Base-by-base conservation (phyloP, 106 monocot genomes). In the Allium sativum region DNA sequence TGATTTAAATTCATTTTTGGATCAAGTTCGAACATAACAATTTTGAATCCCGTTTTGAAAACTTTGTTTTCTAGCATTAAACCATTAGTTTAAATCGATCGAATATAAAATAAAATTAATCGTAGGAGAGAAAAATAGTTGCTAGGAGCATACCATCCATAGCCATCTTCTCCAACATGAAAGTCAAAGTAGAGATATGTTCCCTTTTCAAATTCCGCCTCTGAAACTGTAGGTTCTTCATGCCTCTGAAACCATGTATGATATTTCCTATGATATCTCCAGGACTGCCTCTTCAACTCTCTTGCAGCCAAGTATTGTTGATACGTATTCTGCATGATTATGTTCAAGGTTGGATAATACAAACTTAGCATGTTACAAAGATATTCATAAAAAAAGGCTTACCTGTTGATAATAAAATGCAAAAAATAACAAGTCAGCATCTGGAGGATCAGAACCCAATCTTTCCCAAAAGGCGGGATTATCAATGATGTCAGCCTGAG, bases 181-280 rank as follows among this genome's bases (percentile, higher is more conserved):
- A 92, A 99, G 75, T 99, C 92, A 75, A 99, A 99, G 74, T 99
- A 99, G n/a, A 99, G 85, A 61, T 99, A 99, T 48, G 92, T 81
- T 68, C 98, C 98, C 61, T 76, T 82, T 74, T 99, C 98, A 70
- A 67, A 92, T 55, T 99, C 88, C 74, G 92, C 98, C 50, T 72
- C 92, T 18, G 98, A 82, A 21, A 99, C 78, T 65, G 88, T 88
- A 52, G 98, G 98, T 59, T 99, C 98, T 61, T 88, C 92, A 64
- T 99, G 98, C 21, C 98, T 68, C 78, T 99, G 98, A 82, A 99
- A 99, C 98, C 98, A 99, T 48, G 98, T 99, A 48, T 88, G 82
- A 62, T 85, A 99, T 62, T 85, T 88, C 58, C 72, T 82, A 67
- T 99, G 98, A 61, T 81, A 99, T 77, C 98, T 88, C 98, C 98